Evolutionary conservation across 106 monocot species (phyloP), one percentile per base, ranked within the genome.

Genomic region (Dioscorea dumetorum): DNA sequence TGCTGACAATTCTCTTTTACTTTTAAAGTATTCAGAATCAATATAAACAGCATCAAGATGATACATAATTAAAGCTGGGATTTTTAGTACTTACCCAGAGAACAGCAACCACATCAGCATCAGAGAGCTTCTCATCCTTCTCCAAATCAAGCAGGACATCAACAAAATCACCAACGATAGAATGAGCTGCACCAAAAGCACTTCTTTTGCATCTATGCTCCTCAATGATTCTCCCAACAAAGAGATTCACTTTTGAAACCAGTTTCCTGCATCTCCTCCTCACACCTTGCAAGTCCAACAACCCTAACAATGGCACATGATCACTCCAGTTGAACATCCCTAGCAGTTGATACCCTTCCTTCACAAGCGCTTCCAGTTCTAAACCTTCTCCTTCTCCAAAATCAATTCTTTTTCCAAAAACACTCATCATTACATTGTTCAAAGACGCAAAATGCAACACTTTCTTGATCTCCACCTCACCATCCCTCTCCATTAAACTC

Each of bases 61-160:
- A 41, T 41, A 41, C 5, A 41, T 41, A 41, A 41, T 8, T 41
- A 41, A 41, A 41, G 41, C 6, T 41, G 41, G 41, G 41, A 41
- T 41, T 41, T 41, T 41, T 41, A 41, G 41, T 41, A 20, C n/a
- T 54, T 70, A 83, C 83, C 83, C 83, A 83, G 5, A 83, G 83
- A 69, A 79, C 75, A 69, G 83, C 83, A 17, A 83, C 65, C 83
- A 83, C 76, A 41, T 83, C 83, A 54, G 75, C 67, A 51, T 83
- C 83, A 48, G 83, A 75, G 19, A 83, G 75, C 64, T 65, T 83
- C 54, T 83, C 83, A 11, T 72, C 75, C 49, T 64, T 16, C 59
- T 79, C 68, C 58, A 79, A 61, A 58, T 79, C 68, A n/a, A 83
- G 75, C 62, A 83, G 60, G 20, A 83, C 83, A 66, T 83, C 79